Evolutionary conservation across 257 asterid species (phyloP).

Genomic region (Solanum appendiculatum): DNA sequence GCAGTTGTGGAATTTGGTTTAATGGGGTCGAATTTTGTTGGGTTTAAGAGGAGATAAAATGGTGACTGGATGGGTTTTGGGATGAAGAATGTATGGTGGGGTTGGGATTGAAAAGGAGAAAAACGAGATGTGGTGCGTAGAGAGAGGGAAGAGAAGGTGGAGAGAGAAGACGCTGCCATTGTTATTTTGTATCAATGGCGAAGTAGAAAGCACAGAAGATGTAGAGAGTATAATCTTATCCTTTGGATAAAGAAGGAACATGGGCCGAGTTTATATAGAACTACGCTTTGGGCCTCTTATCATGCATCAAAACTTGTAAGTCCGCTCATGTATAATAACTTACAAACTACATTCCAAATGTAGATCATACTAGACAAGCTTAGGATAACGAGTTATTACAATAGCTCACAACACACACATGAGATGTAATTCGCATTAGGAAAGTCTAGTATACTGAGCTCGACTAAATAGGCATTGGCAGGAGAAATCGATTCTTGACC

Average conservation of each 20-base stretch:
- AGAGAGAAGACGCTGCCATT: constrained; percentile 27
- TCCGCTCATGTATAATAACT: not conserved
- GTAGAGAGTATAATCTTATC: not conserved
- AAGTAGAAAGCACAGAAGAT: not conserved
- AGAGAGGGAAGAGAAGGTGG: constrained; percentile 51
- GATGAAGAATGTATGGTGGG: constrained; percentile 1
- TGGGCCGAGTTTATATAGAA: not conserved
- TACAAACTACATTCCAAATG: not conserved
- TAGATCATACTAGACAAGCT: not conserved
- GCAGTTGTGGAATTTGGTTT: constrained; percentile 22
- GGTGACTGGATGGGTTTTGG: not conserved
- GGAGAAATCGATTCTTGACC: not conserved
- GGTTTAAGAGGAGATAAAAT: constrained; percentile 16
- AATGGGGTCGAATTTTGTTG: constrained; percentile 11
- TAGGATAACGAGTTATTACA: not conserved
- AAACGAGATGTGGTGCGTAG: constrained; percentile 2
- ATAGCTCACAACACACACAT: not conserved
- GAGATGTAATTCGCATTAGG: not conserved
- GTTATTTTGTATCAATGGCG: not conserved
- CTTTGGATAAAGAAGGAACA: not conserved
- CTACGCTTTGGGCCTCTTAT: not conserved
- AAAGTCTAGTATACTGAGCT: not conserved
- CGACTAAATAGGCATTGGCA: not conserved
- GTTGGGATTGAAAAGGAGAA: constrained; percentile 18
- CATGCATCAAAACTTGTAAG: not conserved